Evolutionary conservation across 768 basidiomycete species (phyloP).

Genomic region (Pleurotus djamor): DNA sequence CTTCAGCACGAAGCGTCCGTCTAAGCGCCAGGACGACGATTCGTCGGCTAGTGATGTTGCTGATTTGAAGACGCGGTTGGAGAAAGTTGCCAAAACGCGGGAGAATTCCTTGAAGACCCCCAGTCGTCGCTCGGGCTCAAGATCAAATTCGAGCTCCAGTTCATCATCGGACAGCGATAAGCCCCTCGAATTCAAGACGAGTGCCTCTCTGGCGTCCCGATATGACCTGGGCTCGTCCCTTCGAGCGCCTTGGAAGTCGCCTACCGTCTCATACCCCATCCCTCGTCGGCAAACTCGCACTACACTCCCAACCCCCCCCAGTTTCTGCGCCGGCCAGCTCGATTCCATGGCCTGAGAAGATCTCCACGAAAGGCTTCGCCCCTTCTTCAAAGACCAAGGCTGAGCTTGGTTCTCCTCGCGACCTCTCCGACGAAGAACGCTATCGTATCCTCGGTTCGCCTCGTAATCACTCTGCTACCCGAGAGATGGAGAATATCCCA

Average conservation of each 20-base stretch:
- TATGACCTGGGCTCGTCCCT: slow-evolving; percentile 58
- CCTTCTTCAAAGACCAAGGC: slow-evolving; percentile 3
- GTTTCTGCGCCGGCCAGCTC: slow-evolving; percentile 24
- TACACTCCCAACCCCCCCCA: slow-evolving; percentile 47
- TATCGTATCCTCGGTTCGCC: slow-evolving; percentile 18
- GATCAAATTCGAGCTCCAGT: slow-evolving; percentile 9
- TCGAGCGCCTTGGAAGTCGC: slow-evolving; percentile 45
- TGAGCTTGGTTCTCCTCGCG: slow-evolving; percentile 50
- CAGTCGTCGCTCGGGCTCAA: slow-evolving; percentile 16
- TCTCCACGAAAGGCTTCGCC: not conserved
- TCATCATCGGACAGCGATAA: slow-evolving; percentile 2
- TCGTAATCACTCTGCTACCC: slow-evolving; percentile 8
- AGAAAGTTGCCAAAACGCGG: slow-evolving; percentile 49
- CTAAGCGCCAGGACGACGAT: slow-evolving; percentile 29
- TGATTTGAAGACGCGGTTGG: slow-evolving; percentile 64
- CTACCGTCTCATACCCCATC: slow-evolving; percentile 13
- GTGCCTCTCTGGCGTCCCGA: slow-evolving; percentile 44
- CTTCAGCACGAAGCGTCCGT: slow-evolving; percentile 40
- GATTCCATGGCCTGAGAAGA: slow-evolving; percentile 39
- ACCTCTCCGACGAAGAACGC: slow-evolving; percentile 28
- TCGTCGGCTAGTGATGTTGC: slow-evolving; percentile 48
- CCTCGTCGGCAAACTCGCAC: slow-evolving; percentile 31
- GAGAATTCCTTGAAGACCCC: slow-evolving; percentile 21
- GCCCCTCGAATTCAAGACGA: slow-evolving; percentile 28
- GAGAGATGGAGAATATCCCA: slow-evolving; percentile 25